These are phyloP conservation scores for Melastoma malabathricum DNA, from an alignment of 345 rosid species.

Conservation along the genomic window DNA sequence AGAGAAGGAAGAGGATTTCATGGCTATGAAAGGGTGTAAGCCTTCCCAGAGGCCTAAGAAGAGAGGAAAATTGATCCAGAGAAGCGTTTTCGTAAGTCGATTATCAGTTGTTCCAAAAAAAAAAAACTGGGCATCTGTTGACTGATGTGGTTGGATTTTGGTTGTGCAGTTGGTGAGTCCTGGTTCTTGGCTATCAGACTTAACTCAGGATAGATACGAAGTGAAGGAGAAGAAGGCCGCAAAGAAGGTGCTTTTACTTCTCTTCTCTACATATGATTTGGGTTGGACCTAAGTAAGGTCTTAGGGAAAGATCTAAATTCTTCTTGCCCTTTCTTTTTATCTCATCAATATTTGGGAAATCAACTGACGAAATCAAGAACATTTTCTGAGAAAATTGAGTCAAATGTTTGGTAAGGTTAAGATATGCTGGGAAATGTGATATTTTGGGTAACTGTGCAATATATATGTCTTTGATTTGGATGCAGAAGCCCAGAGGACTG, in stretches of 20 bases:
- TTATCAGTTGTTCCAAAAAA: neutral
- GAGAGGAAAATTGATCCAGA: constrained; percentile 58
- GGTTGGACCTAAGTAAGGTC: no score
- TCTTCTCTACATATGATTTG: neutral
- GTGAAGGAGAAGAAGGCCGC: constrained; percentile 66
- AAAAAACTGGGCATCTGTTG: neutral
- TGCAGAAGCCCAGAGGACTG: constrained; percentile 70
- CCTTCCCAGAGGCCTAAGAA: constrained; percentile 67
- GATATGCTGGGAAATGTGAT: no score
- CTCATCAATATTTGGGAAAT: neutral
- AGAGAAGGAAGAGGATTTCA: constrained; percentile 67
- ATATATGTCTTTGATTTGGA: constrained; percentile 2
- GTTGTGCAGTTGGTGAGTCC: constrained; percentile 49
- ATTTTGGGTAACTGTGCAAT: neutral
- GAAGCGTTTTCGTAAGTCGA: constrained; percentile 48
- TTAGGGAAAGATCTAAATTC: neutral
- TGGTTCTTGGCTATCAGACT: constrained; percentile 71
- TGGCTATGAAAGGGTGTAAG: constrained; percentile 76
- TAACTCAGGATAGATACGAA: constrained; percentile 72
- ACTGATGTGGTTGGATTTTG: constrained; percentile 7
- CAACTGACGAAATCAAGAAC: no score
- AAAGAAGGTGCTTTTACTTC: constrained; percentile 35
- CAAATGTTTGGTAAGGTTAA: no score
- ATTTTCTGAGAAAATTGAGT: no score
- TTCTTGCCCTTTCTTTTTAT: neutral